These are phyloP conservation scores for Boletus rubroflammeus DNA, from an alignment of 768 basidiomycete species.

Conservation along the genomic window DNA sequence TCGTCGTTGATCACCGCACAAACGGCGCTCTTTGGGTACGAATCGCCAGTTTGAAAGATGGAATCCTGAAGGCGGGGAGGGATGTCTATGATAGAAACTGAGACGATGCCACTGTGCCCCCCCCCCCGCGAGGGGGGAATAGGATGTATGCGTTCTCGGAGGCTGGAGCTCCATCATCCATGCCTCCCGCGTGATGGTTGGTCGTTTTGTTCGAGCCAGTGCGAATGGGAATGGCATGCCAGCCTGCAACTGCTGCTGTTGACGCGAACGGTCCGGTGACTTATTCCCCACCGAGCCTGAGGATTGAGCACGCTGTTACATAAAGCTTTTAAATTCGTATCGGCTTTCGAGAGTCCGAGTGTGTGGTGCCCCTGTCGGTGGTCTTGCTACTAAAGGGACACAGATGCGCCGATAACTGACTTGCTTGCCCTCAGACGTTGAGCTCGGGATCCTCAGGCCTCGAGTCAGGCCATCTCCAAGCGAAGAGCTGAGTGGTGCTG, in stretches of 20 bases:
- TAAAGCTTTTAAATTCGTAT: conserved; percentile 1
- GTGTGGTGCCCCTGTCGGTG: no score
- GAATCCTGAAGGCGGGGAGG: background rate
- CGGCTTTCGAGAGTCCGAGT: background rate
- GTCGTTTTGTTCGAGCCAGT: background rate
- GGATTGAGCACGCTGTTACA: background rate
- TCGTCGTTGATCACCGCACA: background rate
- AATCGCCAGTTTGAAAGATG: conserved; percentile 7
- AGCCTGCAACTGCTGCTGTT: background rate
- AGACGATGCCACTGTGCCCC: background rate
- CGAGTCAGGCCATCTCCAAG: background rate
- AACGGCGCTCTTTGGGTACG: background rate
- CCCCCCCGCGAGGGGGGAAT: no score
- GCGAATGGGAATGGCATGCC: background rate
- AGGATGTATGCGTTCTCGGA: background rate
- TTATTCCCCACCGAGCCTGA: background rate
- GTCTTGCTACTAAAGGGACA: no score
- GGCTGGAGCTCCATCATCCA: background rate
- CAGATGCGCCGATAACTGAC: no score
- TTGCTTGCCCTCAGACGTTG: background rate
- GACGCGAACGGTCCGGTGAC: background rate
- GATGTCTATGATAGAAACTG: background rate
- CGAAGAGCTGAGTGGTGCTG: background rate
- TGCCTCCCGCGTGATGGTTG: background rate
- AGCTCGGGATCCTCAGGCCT: background rate